Evolutionary conservation across 495 filamentous ascomycete species (phyloP).

Genomic region (Hypoxylon cercidicola): DNA sequence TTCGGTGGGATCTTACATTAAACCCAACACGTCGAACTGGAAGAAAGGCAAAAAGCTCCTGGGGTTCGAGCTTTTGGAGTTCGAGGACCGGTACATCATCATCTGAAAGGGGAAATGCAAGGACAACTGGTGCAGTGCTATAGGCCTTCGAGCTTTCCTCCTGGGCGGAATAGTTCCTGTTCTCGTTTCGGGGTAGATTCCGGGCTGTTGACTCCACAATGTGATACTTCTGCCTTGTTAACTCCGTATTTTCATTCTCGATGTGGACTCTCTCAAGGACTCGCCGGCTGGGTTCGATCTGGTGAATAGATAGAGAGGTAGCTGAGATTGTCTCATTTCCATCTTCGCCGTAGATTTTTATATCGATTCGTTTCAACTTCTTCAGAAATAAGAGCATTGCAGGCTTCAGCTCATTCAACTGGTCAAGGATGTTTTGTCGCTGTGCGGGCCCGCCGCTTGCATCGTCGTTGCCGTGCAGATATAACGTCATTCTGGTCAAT

Average conservation of each 20-base stretch:
- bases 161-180: slow-evolving; percentile 37
- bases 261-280: slow-evolving; percentile 12
- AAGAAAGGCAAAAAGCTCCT: slow-evolving; percentile 52
- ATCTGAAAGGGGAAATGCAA: slow-evolving; percentile 54
- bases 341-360: slow-evolving; percentile 42
- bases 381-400: slow-evolving; percentile 53
- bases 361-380: slow-evolving; percentile 46
- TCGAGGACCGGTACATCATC: slow-evolving; percentile 41
- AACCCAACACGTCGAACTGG: slow-evolving; percentile 50
- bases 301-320: slow-evolving; percentile 1
- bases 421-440: slow-evolving; percentile 37
- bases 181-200: slow-evolving; percentile 45
- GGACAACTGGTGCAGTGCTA: slow-evolving; percentile 45
- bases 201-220: slow-evolving; percentile 32
- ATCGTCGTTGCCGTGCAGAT: slow-evolving; percentile 42
- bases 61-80: slow-evolving; percentile 39
- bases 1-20: slow-evolving; percentile 24
- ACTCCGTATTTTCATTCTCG: slow-evolving; percentile 11
- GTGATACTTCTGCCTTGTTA: slow-evolving; percentile 31
- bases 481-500: slow-evolving; percentile 50
- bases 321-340: slow-evolving; percentile 15
- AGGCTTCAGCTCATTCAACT: slow-evolving; percentile 48
- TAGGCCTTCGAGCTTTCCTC: slow-evolving; percentile 36
- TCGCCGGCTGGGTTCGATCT: neutral
- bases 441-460: slow-evolving; percentile 15